phyloP scores from a whole-genome alignment of 2,329 filamentous ascomycete genomes.

The Purpureocillium lavendulum region DNA sequence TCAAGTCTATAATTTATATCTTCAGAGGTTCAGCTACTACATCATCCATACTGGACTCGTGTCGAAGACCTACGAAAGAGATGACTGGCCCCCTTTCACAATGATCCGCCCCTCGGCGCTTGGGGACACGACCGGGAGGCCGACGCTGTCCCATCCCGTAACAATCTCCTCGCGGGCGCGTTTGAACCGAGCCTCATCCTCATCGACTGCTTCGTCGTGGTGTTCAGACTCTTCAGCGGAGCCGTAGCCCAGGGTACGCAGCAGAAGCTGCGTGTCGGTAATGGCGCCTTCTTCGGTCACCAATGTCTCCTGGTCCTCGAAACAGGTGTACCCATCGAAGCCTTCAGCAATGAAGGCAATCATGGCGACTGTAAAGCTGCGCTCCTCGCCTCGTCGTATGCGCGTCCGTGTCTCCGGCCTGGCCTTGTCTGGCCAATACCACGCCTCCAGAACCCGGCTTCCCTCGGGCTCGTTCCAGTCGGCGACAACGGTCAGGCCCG shows the following conservation, averaged over 20 bases:
- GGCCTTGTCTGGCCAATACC: neutral
- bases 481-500: conserved; percentile 10
- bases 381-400: neutral
- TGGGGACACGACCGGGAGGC: neutral
- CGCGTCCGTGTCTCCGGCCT: neutral
- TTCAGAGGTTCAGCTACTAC: too few species aligned
- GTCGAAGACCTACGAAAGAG: neutral
- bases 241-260: conserved; percentile 2
- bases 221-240: neutral
- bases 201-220: neutral
- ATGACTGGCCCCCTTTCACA: neutral
- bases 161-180: neutral
- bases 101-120: neutral
- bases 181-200: neutral
- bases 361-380: conserved; percentile 6
- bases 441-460: conserved; percentile 1
- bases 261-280: conserved; percentile 14
- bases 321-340: conserved; percentile 15
- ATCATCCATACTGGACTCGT: too few species aligned
- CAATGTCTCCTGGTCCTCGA: conserved; percentile 10
- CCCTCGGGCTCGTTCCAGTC: conserved; percentile 9
- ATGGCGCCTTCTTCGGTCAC: conserved; percentile 13
- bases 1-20: too few species aligned
- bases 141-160: neutral
- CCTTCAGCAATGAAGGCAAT: conserved; percentile 13